These are phyloP conservation scores for Plantago ovata DNA, from an alignment of 257 asterid species.

Conservation along the genomic window DNA sequence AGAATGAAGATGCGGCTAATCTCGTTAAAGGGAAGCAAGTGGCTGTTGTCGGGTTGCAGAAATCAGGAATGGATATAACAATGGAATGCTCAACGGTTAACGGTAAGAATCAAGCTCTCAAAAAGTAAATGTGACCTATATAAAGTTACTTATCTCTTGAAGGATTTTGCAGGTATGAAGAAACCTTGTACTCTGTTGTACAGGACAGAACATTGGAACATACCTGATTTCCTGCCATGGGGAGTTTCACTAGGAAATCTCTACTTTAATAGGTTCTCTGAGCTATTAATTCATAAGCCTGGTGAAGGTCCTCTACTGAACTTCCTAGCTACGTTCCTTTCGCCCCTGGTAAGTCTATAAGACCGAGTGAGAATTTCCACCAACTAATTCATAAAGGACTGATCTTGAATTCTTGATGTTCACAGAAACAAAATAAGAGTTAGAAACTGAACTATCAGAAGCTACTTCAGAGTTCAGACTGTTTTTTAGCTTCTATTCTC, in stretches of 20 bases:
- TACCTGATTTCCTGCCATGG: slow-evolving; percentile 28
- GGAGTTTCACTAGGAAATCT: slow-evolving; percentile 28
- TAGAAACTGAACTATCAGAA: background rate
- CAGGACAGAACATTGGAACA: slow-evolving; percentile 46
- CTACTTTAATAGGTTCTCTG: slow-evolving; percentile 50
- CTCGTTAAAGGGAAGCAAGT: slow-evolving; percentile 28
- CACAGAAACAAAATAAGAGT: background rate
- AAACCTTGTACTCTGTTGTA: slow-evolving; percentile 52
- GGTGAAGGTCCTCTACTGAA: slow-evolving; percentile 40
- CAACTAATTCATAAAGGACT: no score
- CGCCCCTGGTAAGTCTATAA: slow-evolving; percentile 44
- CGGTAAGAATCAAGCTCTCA: no score
- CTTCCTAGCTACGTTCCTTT: slow-evolving; percentile 40
- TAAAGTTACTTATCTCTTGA: no score
- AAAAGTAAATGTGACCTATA: no score
- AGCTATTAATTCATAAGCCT: slow-evolving; percentile 56
- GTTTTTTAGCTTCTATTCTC: no score
- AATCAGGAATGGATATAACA: slow-evolving; percentile 45
- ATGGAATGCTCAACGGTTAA: slow-evolving; percentile 26
- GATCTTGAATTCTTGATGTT: no score
- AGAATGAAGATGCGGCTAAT: slow-evolving; percentile 24
- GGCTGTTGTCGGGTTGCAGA: slow-evolving; percentile 39
- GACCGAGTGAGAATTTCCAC: background rate
- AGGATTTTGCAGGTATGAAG: slow-evolving; percentile 33
- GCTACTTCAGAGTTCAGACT: no score